A percentile compares a stretch with the other conserved stretches of the same genome.
These are phyloP conservation scores for Trichoderma semiorbis DNA, from an alignment of 2,329 filamentous ascomycete genomes.

Conservation along the genomic window DNA sequence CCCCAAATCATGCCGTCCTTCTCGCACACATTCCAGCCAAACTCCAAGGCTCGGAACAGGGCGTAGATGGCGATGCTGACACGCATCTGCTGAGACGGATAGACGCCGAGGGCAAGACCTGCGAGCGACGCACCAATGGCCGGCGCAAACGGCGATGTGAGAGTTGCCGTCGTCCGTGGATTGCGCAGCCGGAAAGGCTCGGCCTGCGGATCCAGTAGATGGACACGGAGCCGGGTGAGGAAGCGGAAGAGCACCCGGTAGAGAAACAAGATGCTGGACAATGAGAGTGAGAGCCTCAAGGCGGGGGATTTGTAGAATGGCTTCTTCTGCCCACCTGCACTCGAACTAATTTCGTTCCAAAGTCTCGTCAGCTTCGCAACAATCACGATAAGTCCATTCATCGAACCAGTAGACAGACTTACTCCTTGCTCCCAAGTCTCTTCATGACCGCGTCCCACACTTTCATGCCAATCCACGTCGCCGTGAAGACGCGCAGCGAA, in stretches of 20 bases:
- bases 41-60: constrained; percentile 78
- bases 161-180: constrained; percentile 65
- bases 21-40: constrained; percentile 79
- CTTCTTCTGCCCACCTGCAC: constrained; percentile 40
- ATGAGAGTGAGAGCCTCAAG: constrained; percentile 73
- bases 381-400: background rate
- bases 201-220: constrained; percentile 76
- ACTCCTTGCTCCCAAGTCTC: constrained; percentile 47
- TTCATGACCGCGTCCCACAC: constrained; percentile 53
- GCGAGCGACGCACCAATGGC: constrained; percentile 88
- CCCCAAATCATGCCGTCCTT: constrained; percentile 67
- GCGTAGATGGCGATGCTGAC: constrained; percentile 79
- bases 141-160: constrained; percentile 82
- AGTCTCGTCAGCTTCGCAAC: background rate
- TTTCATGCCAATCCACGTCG: constrained; percentile 61
- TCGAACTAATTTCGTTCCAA: constrained; percentile 19
- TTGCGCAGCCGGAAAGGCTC: constrained; percentile 79
- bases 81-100: constrained; percentile 62
- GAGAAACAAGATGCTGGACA: constrained; percentile 81
- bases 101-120: constrained; percentile 76
- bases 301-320: constrained; percentile 63
- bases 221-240: constrained; percentile 72
- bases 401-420: constrained; percentile 33
- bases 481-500: constrained; percentile 66
- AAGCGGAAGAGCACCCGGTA: constrained; percentile 90